Evolutionary conservation across 2,329 filamentous ascomycete genomes (phyloP).

Genomic region (Pseudogymnoascus sp.): DNA sequence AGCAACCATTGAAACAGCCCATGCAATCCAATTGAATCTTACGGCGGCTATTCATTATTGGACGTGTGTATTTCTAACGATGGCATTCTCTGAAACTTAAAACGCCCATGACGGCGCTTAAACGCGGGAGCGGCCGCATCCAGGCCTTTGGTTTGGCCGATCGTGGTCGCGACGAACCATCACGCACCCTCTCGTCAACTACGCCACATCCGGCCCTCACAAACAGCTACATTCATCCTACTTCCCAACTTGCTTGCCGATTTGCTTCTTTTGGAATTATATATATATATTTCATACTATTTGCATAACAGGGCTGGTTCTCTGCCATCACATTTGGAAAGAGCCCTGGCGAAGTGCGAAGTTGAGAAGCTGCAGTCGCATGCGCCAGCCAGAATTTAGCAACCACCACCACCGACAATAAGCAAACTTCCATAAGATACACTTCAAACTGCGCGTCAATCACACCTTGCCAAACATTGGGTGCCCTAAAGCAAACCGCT

Average conservation of each 20-base stretch:
- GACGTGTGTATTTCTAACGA: neutral
- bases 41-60: neutral
- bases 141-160: neutral
- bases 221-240: neutral
- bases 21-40: neutral
- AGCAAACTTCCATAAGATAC: neutral
- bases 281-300: neutral
- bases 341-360: neutral
- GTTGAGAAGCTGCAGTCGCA: neutral
- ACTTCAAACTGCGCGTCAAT: neutral
- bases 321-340: neutral
- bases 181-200: neutral
- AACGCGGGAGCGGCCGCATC: conserved; percentile 6
- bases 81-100: conserved; percentile 1
- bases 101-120: conserved; percentile 5
- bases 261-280: neutral
- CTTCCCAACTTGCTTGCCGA: neutral
- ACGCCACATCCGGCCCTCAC: conserved; percentile 1
- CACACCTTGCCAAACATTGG: neutral
- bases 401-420: neutral
- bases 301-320: neutral
- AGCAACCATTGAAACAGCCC: neutral
- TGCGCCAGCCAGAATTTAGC: neutral
- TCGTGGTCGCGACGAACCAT: conserved; percentile 6
- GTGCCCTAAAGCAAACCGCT: neutral